Conservation (phyloP, 129 eudicot species). For the Lactuca saligna region DNA sequence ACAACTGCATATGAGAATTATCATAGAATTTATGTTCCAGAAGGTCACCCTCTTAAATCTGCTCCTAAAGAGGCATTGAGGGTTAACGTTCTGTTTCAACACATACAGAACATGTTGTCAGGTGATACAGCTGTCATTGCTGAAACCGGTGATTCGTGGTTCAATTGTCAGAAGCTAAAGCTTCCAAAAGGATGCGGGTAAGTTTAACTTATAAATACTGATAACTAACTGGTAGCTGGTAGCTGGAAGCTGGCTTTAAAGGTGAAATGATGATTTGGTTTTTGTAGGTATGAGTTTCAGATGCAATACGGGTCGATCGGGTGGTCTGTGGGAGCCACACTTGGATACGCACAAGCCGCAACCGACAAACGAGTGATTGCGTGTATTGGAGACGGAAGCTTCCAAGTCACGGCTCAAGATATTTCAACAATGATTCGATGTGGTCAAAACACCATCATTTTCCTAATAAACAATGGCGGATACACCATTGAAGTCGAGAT, state of each 20-base stretch:
- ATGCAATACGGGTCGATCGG: conserved; percentile 15
- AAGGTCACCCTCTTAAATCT: neutral
- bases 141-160: neutral
- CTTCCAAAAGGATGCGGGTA: neutral
- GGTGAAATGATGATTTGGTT: no score
- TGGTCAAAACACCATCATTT: conserved; percentile 43
- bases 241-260: no score
- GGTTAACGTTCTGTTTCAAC: neutral
- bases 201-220: neutral
- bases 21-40: neutral
- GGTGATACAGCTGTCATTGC: neutral
- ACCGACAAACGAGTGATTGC: conserved; percentile 50
- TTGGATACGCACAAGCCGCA: conserved; percentile 54
- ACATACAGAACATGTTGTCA: neutral
- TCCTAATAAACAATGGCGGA: conserved; percentile 52
- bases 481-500: conserved; percentile 58
- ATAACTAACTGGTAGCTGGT: neutral
- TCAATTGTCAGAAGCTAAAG: neutral
- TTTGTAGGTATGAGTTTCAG: conserved; percentile 50
- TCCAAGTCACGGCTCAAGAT: conserved; percentile 54
- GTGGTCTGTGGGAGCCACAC: conserved; percentile 25
- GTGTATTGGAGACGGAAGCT: conserved; percentile 63
- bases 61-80: neutral
- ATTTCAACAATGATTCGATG: conserved; percentile 36
- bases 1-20: neutral